These are phyloP conservation scores for Huntiella decipiens DNA, from an alignment of 2,329 filamentous ascomycete species.

Conservation along the genomic window DNA sequence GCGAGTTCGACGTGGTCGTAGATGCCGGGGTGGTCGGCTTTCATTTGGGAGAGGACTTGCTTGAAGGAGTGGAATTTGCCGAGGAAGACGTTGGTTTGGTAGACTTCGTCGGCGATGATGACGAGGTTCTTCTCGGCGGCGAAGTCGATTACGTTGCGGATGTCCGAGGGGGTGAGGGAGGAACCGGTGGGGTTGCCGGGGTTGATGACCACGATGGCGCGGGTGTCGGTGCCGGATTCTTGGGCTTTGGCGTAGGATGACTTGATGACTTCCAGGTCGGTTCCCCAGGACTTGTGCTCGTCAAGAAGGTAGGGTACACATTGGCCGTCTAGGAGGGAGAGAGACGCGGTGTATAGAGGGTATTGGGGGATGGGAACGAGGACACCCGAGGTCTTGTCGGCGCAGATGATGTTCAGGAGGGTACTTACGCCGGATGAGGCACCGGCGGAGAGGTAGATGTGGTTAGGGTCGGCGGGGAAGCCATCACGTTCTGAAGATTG, in stretches of 20 bases:
- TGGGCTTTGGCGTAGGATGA: slow-evolving; percentile 55
- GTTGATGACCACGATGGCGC: slow-evolving; percentile 93
- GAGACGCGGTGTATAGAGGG: slow-evolving; percentile 86
- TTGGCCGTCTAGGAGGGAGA: slow-evolving; percentile 65
- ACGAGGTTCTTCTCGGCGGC: slow-evolving; percentile 73
- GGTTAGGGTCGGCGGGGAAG: slow-evolving; percentile 58
- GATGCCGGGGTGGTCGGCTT: slow-evolving; percentile 51
- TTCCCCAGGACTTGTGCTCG: slow-evolving; percentile 73
- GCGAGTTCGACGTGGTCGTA: slow-evolving; percentile 79
- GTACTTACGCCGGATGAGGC: slow-evolving; percentile 92
- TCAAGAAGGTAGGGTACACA: slow-evolving; percentile 90
- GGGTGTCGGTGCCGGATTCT: slow-evolving; percentile 62
- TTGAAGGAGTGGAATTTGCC: slow-evolving; percentile 96
- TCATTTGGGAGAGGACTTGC: slow-evolving; percentile 61
- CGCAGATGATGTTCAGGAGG: slow-evolving; percentile 74
- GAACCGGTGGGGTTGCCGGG: slow-evolving; percentile 94
- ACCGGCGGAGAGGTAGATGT: slow-evolving; percentile 80
- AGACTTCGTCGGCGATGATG: slow-evolving; percentile 89
- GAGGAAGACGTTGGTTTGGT: slow-evolving; percentile 95
- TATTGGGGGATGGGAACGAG: slow-evolving; percentile 95
- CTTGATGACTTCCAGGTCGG: slow-evolving; percentile 62
- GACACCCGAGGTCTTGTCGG: slow-evolving; percentile 56
- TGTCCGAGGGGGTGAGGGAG: slow-evolving; percentile 58
- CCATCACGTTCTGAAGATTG: slow-evolving; percentile 53
- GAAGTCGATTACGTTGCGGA: slow-evolving; percentile 71